Conservation (phyloP, 306 rosid species). For the Gillenia trifoliata region DNA sequence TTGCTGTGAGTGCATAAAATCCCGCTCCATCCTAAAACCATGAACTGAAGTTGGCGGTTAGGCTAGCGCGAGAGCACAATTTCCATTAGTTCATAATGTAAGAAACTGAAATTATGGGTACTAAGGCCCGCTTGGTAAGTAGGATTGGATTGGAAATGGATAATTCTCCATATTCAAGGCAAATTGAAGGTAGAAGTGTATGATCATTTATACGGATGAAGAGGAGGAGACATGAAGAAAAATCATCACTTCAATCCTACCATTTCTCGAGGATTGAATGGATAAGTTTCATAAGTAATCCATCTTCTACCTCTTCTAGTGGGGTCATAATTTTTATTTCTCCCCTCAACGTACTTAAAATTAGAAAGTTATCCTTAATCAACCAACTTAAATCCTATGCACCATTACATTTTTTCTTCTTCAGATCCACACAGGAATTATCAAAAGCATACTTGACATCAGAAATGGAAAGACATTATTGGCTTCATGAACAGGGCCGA, state of each 20-base stretch:
- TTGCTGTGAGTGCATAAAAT: too few relatives aligned
- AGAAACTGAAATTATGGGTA: too few relatives aligned
- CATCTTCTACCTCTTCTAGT: neutral
- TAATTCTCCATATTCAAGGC: neutral
- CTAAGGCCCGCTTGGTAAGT: neutral
- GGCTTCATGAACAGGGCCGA: constrained; percentile 87
- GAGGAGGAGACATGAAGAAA: neutral
- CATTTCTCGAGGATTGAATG: too few relatives aligned
- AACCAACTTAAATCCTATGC: neutral
- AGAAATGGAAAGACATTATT: constrained; percentile 22
- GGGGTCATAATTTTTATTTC: too few relatives aligned
- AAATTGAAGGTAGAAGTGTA: neutral
- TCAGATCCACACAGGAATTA: neutral
- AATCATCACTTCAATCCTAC: too few relatives aligned
- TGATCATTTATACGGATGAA: neutral
- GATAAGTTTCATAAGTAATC: neutral
- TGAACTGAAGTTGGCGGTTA: too few relatives aligned
- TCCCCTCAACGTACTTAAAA: neutral
- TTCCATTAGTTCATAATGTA: too few relatives aligned
- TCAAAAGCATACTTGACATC: neutral
- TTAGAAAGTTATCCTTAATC: neutral
- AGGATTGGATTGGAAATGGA: neutral
- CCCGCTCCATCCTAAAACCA: too few relatives aligned
- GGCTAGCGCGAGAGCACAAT: too few relatives aligned
- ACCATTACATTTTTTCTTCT: neutral